A percentile compares a stretch with the other conserved stretches of the same genome.
These are phyloP conservation scores for Nothophytophthora sp. DNA, from an alignment of 352 stramenopile genomes.

Conservation along the genomic window DNA sequence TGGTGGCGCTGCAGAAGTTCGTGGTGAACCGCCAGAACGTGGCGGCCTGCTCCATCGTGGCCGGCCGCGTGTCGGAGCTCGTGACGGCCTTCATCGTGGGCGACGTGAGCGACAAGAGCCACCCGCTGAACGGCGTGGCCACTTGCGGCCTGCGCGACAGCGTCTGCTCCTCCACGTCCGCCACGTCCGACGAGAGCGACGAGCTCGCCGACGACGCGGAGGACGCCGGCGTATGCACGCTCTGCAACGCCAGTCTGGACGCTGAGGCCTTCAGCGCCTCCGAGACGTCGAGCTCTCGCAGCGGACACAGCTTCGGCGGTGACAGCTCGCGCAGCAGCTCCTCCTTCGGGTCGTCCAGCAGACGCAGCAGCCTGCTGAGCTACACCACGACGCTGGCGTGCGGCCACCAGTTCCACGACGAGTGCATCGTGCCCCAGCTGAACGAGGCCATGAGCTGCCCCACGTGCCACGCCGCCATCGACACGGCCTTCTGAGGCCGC, in stretches of 20 bases:
- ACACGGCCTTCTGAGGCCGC: slow-evolving; percentile 44
- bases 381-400: slow-evolving; percentile 56
- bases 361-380: slow-evolving; percentile 16
- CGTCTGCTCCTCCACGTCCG: too few species aligned
- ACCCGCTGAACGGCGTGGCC: slow-evolving; percentile 20
- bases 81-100: slow-evolving; percentile 30
- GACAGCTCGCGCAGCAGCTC: slow-evolving; percentile 3
- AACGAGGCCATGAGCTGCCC: slow-evolving; percentile 81
- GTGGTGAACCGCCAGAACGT: slow-evolving; percentile 33
- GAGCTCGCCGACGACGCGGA: background rate
- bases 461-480: slow-evolving; percentile 71
- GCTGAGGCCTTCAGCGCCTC: slow-evolving; percentile 5
- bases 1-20: slow-evolving; percentile 39
- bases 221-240: background rate
- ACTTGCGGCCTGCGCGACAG: slow-evolving; percentile 6
- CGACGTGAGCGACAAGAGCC: slow-evolving; percentile 26
- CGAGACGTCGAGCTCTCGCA: background rate
- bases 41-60: slow-evolving; percentile 26
- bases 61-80: slow-evolving; percentile 20
- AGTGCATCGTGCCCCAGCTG: slow-evolving; percentile 72
- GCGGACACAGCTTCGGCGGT: slow-evolving; percentile 3
- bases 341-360: slow-evolving; percentile 6
- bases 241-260: slow-evolving; percentile 3
- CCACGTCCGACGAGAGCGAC: too few species aligned
- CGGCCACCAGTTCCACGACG: slow-evolving; percentile 78